phyloP scores from a whole-genome alignment of 257 asterid genomes.

The Ehretia macrophylla region DNA sequence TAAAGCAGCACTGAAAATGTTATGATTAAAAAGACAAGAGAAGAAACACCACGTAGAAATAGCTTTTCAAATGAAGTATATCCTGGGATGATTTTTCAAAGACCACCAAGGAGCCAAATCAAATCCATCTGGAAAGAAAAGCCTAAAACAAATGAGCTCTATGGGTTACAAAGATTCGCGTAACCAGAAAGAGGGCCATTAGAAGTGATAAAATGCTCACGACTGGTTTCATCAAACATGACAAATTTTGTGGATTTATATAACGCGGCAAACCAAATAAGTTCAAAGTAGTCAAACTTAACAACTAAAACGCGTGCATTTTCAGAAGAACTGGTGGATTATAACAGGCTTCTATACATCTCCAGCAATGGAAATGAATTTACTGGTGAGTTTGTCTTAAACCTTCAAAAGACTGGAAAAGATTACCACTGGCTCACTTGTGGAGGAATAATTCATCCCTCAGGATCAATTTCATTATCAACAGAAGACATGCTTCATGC shows the following conservation, averaged over 20 bases:
- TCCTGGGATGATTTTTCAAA: too few relatives aligned
- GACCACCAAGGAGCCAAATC: too few relatives aligned
- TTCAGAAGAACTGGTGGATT: slow-evolving; percentile 34
- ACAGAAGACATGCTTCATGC: slow-evolving; percentile 68
- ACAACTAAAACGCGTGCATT: not conserved
- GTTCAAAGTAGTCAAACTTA: not conserved
- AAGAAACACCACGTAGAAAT: too few relatives aligned
- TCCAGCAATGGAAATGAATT: slow-evolving; percentile 64
- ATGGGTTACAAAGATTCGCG: too few relatives aligned
- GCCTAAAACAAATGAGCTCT: too few relatives aligned
- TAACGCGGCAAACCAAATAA: not conserved
- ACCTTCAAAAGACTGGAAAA: slow-evolving; percentile 34
- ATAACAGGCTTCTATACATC: slow-evolving; percentile 56
- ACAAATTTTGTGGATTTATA: not conserved
- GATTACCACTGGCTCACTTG: slow-evolving; percentile 26
- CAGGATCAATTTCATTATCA: slow-evolving; percentile 69
- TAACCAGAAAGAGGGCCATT: not conserved
- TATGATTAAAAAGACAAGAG: too few relatives aligned
- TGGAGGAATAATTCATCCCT: slow-evolving; percentile 47
- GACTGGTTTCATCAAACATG: not conserved
- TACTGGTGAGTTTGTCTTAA: slow-evolving; percentile 50
- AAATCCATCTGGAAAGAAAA: too few relatives aligned
- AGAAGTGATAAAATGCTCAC: not conserved
- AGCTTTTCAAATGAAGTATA: too few relatives aligned
- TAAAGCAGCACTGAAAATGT: too few relatives aligned